Evolutionary conservation across 1,284 basidiomycete genomes (phyloP), one percentile per base, ranked within the genome.

Genomic region (Pseudozyma tsukubaensis): DNA sequence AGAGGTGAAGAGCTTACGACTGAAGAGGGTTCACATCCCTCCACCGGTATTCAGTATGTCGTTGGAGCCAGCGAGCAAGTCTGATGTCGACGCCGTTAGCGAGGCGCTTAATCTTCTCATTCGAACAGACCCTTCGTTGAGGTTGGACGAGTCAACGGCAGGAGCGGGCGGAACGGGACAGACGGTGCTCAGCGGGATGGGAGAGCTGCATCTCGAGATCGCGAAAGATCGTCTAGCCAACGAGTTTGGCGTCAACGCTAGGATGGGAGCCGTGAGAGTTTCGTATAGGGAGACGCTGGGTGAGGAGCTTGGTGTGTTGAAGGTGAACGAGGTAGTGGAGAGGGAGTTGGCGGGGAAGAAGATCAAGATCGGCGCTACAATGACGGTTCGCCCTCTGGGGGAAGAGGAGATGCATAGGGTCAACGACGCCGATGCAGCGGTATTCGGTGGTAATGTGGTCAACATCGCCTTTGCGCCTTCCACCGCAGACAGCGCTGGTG

Each of bases 101-200:
- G 88, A 90, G 51, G 93, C 93, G 5, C 86, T 95, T 19, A 86
- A 88, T 37, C 87, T 91, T 8, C 87, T 95, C 24, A 87, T 90
- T n/a, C 90, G 93, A 10, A 94, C 93, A 1, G 93, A 95, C 78
- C 93, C 93, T 13, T 93, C 92, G 1, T 88, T 94, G 34, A 90
- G 92, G 6, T 86, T 91, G 21, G 83, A 84, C 56, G 72, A 72
- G 16, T 8, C 9, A 8, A 24, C 44, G 19, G 48, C 74, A 4
- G 64, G 66, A 0, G 68, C 59, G 11, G 55, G 60, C 4, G 73
- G 70, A 1, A 92, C 94, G 68, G 92, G 92, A 0, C 93, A 95
- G 79, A 87, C 92, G 39, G 88, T 95, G 39, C 88, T 94, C 2
- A 92, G 93, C 74, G 93, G 93, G 4, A 89, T 94, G 59, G 93